Evolutionary conservation across 2,329 filamentous ascomycete species (phyloP).

Genomic region (Scopulariopsis brevicaulis): DNA sequence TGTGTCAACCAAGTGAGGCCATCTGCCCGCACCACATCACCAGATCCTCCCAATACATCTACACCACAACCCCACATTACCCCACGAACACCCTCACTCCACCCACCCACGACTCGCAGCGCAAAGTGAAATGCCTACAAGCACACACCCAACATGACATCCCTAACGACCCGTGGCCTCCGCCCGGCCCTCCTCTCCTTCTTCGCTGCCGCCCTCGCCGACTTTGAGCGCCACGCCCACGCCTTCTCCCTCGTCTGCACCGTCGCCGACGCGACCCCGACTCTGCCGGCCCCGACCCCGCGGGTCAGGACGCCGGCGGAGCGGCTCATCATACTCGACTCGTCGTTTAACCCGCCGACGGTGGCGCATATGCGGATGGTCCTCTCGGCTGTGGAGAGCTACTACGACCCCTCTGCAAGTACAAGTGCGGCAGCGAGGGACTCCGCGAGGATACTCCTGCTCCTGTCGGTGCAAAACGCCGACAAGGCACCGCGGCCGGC

Average conservation of each 20-base stretch:
- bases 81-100: too few relatives aligned
- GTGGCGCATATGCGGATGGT: conserved; percentile 48
- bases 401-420: background rate
- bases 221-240: background rate
- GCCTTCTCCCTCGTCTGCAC: background rate
- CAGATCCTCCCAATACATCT: too few relatives aligned
- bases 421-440: background rate
- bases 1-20: too few relatives aligned
- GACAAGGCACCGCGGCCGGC: conserved; percentile 59
- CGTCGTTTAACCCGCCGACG: conserved; percentile 59
- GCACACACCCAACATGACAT: background rate
- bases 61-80: too few relatives aligned
- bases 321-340: conserved; percentile 48
- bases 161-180: background rate
- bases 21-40: too few relatives aligned
- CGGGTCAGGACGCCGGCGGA: conserved; percentile 3
- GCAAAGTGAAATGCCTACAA: too few relatives aligned
- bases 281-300: background rate
- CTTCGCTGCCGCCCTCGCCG: background rate
- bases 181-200: conserved; percentile 5
- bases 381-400: conserved; percentile 27
- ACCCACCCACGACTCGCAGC: too few relatives aligned
- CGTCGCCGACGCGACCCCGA: background rate
- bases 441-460: conserved; percentile 35
- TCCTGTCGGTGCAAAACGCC: conserved; percentile 53